Evolutionary conservation across 1,139 yeast species (phyloP), one percentile per base, ranked within the genome.

Genomic region (Debaryomyces sp.): DNA sequence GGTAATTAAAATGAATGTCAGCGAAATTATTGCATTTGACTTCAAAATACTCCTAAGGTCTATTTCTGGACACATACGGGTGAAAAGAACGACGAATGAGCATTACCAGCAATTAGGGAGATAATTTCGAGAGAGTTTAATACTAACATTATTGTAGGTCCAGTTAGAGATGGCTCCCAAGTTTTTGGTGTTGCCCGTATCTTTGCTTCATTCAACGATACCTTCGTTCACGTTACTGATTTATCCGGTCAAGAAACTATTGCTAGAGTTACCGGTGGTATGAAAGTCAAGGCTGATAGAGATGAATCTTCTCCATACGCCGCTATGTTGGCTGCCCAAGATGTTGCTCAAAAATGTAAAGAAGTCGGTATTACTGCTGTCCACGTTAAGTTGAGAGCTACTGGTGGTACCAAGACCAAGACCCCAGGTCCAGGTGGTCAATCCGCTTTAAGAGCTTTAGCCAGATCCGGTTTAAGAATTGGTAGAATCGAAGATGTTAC

Each of bases 361-460:
- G 99, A 95, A 84, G 97, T 95, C 66, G 99, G 99, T 77, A 92
- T 95, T 76, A 95, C 96, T 70, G 99, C 99, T 64, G 96, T 95
- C 72, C 99, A 95, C 87, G 85, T 95, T 78, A 95, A 95, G 85
- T 86, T 95, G 80, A 91, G 99, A 89, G 99, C 97, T 75, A 92
- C 98, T 66, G 99, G 99, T 86, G 99, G 99, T 87, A 95, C 99
- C 68, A 91, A 89, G 78, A 89, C 99, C 81, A 95, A 95, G 90
- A 92, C 99, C 77, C 99, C 99, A 79, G 99, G 99, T 83, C 99
- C 99, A 82, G 99, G 99, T 89, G 99, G 98, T 82, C 99, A 94
- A 85, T 89, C 98, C 62, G 99, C 99, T 78, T 84, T 95, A 75
- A 92, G 99, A 85, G 99, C 99, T 72, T 84, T 95, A 73, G 99